A percentile compares a stretch with the other conserved stretches of the same genome.
phyloP scores from a whole-genome alignment of 495 filamentous ascomycete species.

The Pseudomonodictys pantanalensis region DNA sequence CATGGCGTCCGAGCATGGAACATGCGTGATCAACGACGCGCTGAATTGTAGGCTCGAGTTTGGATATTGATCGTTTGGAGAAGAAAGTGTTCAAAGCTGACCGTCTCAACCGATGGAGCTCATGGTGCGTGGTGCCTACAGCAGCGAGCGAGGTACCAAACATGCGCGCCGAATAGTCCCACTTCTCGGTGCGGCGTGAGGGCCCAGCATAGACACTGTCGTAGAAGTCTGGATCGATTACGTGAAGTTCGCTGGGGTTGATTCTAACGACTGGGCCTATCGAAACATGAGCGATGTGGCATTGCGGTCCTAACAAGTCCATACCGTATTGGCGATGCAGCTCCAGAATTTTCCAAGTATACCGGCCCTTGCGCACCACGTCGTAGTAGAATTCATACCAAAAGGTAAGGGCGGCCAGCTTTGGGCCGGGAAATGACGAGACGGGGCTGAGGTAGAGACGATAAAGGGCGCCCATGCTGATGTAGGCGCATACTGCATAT shows the following conservation, averaged over 20 bases:
- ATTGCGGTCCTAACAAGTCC: no score
- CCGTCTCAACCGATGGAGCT: slow-evolving; percentile 11
- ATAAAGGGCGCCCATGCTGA: no score
- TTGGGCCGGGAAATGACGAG: slow-evolving; percentile 33
- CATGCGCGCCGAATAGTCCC: slow-evolving; percentile 21
- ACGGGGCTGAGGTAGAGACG: no score
- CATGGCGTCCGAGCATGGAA: not conserved
- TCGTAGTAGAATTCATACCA: slow-evolving; percentile 48
- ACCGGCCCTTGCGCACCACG: slow-evolving; percentile 40
- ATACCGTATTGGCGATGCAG: no score
- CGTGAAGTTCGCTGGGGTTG: slow-evolving; percentile 38
- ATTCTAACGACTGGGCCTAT: slow-evolving; percentile 38
- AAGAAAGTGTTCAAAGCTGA: slow-evolving; percentile 46
- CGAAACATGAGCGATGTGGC: no score
- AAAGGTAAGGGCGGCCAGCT: slow-evolving; percentile 28
- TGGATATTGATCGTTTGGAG: slow-evolving; percentile 47
- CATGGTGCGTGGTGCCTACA: slow-evolving; percentile 8
- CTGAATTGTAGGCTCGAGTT: slow-evolving; percentile 48
- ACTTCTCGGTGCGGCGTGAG: slow-evolving; percentile 24
- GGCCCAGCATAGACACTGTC: slow-evolving; percentile 26
- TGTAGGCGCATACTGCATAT: no score
- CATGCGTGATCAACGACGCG: slow-evolving; percentile 44
- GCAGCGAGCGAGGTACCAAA: slow-evolving; percentile 8
- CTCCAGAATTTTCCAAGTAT: no score
- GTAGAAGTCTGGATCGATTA: slow-evolving; percentile 33